Percentiles rank a stretch among this genome's conserved stretches.
Evolutionary conservation across 345 rosid species (phyloP).

Genomic region (Camelina hispida): DNA sequence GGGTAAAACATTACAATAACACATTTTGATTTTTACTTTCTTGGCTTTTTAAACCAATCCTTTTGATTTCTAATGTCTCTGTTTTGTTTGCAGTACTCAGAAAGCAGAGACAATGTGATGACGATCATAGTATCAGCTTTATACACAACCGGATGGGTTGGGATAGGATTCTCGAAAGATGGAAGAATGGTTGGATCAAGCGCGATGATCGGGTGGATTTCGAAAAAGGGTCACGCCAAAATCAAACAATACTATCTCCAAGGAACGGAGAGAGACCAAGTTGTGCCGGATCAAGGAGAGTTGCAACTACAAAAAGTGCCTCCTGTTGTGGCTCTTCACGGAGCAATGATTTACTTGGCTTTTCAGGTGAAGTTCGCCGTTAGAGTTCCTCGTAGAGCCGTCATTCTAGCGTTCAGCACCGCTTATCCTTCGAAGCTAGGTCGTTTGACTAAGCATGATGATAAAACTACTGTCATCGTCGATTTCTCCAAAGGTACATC

Average conservation of each 20-base stretch:
- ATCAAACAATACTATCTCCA: slow-evolving; percentile 80
- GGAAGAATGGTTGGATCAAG: slow-evolving; percentile 95
- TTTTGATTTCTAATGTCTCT: background rate
- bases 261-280: slow-evolving; percentile 64
- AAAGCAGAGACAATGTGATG: slow-evolving; percentile 65
- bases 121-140: slow-evolving; percentile 74
- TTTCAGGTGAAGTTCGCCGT: slow-evolving; percentile 71
- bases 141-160: slow-evolving; percentile 95
- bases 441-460: slow-evolving; percentile 66
- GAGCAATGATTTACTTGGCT: slow-evolving; percentile 77
- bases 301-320: slow-evolving; percentile 69
- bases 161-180: slow-evolving; percentile 83
- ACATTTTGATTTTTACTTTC: background rate
- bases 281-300: slow-evolving; percentile 74
- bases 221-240: slow-evolving; percentile 69
- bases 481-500: slow-evolving; percentile 79
- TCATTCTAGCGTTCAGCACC: slow-evolving; percentile 73
- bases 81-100: slow-evolving; percentile 64
- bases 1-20: slow-evolving; percentile 51
- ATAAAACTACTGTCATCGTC: slow-evolving; percentile 65
- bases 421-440: slow-evolving; percentile 54
- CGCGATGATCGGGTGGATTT: slow-evolving; percentile 90
- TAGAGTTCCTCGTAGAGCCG: slow-evolving; percentile 59
- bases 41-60: background rate
- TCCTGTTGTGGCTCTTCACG: slow-evolving; percentile 71